phyloP scores from a whole-genome alignment of 169 alveolate species.

The Babesia microti region DNA sequence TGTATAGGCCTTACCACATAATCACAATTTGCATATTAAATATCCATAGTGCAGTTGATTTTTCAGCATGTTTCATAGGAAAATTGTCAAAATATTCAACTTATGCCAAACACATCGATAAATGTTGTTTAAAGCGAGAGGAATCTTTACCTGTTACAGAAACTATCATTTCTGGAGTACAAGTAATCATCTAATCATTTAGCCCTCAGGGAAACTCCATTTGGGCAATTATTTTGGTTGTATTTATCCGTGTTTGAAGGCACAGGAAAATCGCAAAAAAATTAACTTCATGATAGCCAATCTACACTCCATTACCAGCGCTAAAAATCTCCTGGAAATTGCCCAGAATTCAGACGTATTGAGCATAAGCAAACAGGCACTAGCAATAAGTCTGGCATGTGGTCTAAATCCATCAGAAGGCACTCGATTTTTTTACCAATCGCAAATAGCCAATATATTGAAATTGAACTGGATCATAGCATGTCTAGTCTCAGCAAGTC shows the following conservation, averaged over 20 bases:
- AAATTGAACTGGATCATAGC: conserved; percentile 33
- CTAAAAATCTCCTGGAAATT: too few relatives aligned
- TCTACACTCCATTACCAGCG: conserved; percentile 35
- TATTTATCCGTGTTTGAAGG: conserved; percentile 28
- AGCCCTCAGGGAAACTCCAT: conserved; percentile 47
- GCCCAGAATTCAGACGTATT: background rate
- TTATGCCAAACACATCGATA: conserved; percentile 1
- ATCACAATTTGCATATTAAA: too few relatives aligned
- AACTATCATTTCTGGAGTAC: conserved; percentile 1
- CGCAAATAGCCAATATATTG: conserved; percentile 33
- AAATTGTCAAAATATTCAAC: background rate
- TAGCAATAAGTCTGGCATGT: conserved; percentile 33
- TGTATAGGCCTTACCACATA: too few relatives aligned
- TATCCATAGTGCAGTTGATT: background rate
- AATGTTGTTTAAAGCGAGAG: background rate
- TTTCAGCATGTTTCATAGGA: background rate
- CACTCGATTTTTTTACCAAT: conserved; percentile 17
- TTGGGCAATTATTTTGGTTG: conserved; percentile 47
- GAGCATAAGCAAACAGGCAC: conserved; percentile 5
- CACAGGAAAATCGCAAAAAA: conserved; percentile 12
- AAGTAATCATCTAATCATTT: background rate
- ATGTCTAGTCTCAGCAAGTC: conserved; percentile 19
- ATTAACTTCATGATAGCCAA: conserved; percentile 33
- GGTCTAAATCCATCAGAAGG: conserved; percentile 29
- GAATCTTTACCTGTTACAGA: background rate